These are phyloP conservation scores for Eucalyptus pumila DNA, from an alignment of 345 rosid species.

Conservation along the genomic window DNA sequence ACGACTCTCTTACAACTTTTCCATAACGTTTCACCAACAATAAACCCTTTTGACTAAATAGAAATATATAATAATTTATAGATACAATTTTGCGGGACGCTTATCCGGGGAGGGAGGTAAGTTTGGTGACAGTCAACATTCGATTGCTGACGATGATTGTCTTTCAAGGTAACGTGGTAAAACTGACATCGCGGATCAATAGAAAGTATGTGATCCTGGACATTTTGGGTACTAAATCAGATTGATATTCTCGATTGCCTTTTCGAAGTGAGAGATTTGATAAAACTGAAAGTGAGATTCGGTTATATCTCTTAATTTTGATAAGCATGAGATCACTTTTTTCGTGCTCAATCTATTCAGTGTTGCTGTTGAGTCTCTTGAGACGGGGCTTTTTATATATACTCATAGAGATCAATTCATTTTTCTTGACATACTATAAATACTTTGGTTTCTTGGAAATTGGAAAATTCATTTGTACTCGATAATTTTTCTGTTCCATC, in stretches of 20 bases:
- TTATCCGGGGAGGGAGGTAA: background rate
- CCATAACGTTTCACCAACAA: background rate
- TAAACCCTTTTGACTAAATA: background rate
- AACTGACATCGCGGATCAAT: no score
- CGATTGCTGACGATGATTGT: background rate
- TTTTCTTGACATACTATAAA: background rate
- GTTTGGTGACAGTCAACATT: background rate
- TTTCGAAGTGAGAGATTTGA: background rate
- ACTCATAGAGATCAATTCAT: background rate
- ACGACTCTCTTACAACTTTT: background rate
- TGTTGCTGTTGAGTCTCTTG: background rate
- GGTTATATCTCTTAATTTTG: background rate
- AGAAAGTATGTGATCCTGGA: background rate
- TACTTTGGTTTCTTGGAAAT: no score
- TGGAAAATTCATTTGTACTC: no score
- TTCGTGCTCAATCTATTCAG: fast-evolving
- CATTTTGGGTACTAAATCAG: background rate
- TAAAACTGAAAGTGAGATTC: fast-evolving
- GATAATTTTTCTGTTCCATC: no score
- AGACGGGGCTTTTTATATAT: fast-evolving
- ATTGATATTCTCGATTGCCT: fast-evolving
- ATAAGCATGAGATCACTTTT: background rate
- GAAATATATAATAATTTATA: background rate
- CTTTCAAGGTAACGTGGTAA: no score
- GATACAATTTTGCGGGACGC: background rate